Conservation (phyloP, 768 basidiomycete species). For the Termitomyces sp. region DNA sequence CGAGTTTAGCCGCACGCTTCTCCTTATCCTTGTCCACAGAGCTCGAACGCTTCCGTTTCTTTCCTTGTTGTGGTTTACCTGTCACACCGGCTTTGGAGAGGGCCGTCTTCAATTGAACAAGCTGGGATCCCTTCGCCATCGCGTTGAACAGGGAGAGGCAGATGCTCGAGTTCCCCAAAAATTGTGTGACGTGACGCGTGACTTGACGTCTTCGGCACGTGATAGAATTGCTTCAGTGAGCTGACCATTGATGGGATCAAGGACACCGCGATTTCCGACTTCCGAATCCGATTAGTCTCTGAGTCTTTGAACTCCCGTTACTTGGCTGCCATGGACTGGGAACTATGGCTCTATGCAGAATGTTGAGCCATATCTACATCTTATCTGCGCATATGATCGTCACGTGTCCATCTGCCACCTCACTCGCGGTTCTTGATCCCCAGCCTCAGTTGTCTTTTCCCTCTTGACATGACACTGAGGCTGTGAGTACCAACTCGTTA, state of each 20-base stretch:
- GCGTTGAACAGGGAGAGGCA: neutral
- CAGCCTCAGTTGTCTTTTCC: too few species aligned
- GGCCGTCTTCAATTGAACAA: constrained; percentile 86
- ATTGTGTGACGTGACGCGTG: constrained; percentile 7
- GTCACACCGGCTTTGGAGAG: constrained; percentile 78
- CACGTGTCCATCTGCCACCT: too few species aligned
- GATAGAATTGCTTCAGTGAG: neutral
- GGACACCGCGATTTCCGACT: neutral
- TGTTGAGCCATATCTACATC: too few species aligned
- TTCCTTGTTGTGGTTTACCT: constrained; percentile 49
- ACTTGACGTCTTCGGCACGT: neutral
- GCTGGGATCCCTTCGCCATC: constrained; percentile 86
- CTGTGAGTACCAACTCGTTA: too few species aligned
- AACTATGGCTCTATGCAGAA: too few species aligned
- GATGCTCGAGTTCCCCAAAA: constrained; percentile 7
- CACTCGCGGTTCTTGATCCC: too few species aligned
- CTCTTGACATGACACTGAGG: too few species aligned
- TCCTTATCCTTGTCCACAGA: constrained; percentile 76
- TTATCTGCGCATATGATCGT: too few species aligned
- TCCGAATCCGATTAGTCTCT: neutral
- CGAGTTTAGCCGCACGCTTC: constrained; percentile 74
- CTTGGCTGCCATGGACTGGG: too few species aligned
- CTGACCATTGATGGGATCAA: too few species aligned
- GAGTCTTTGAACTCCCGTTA: too few species aligned
- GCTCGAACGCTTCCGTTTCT: constrained; percentile 66